A percentile compares a stretch with the other conserved stretches of the same genome.
Conservation (phyloP, 2,329 filamentous ascomycete species). For the Metarhizium robertsii region DNA sequence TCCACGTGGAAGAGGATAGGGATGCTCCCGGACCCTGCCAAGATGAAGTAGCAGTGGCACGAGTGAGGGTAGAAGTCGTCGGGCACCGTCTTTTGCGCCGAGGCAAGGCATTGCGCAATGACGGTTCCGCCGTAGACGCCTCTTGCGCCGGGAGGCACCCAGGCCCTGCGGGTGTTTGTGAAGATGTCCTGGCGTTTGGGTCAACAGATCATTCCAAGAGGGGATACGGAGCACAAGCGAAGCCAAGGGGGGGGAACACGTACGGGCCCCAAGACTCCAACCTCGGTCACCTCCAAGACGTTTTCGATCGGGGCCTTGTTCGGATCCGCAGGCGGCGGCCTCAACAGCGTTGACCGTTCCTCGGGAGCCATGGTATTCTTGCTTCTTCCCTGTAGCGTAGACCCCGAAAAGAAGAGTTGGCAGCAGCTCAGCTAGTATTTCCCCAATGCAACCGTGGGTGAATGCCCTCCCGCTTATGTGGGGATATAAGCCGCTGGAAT, state of each 20-base stretch:
- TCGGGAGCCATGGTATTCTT: constrained; percentile 9
- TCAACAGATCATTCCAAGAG: neutral
- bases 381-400: neutral
- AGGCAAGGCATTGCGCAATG: constrained; percentile 83
- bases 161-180: constrained; percentile 85
- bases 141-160: constrained; percentile 85
- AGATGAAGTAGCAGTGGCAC: constrained; percentile 98
- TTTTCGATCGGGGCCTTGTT: constrained; percentile 79
- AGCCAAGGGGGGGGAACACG: constrained; percentile 17
- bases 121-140: constrained; percentile 91
- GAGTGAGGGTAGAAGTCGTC: constrained; percentile 76
- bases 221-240: neutral
- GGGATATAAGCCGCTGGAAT: neutral
- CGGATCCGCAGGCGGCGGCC: constrained; percentile 62
- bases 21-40: constrained; percentile 75
- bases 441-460: neutral
- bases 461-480: neutral
- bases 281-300: constrained; percentile 74
- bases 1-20: constrained; percentile 95
- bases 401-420: no score
- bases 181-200: constrained; percentile 65
- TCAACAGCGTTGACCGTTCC: constrained; percentile 38
- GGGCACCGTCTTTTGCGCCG: constrained; percentile 81
- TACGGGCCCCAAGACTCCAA: constrained; percentile 67
- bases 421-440: neutral